Percentiles rank a stretch among this genome's conserved stretches.
These are phyloP conservation scores for Lodderomyces pseudojiufengensis DNA, from an alignment of 1,139 yeast genomes.

Conservation along the genomic window DNA sequence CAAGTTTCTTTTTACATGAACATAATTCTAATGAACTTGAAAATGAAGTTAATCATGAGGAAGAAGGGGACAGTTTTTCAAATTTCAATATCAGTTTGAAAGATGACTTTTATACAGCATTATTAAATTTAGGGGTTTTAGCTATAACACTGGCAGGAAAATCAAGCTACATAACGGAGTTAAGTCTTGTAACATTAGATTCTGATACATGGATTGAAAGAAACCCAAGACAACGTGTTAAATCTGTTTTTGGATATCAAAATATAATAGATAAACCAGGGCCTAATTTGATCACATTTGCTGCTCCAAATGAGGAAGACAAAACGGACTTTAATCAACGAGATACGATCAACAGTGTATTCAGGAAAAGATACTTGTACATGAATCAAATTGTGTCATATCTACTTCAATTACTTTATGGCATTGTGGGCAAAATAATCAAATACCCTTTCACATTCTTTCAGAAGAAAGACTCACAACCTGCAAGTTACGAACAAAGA, in stretches of 20 bases:
- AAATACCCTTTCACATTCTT: too few species aligned
- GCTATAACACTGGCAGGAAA: constrained; percentile 66
- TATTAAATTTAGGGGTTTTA: constrained; percentile 57
- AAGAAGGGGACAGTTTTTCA: constrained; percentile 27
- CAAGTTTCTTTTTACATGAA: constrained; percentile 37
- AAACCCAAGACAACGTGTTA: constrained; percentile 22
- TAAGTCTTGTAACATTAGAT: constrained; percentile 46
- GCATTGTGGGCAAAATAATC: constrained; percentile 14
- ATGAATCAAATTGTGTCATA: constrained; percentile 18
- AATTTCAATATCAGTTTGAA: constrained; percentile 30
- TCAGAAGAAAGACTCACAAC: too few species aligned
- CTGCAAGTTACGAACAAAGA: constrained; percentile 21
- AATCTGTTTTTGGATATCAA: constrained; percentile 20
- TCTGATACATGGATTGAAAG: constrained; percentile 60
- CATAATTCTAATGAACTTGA: too few species aligned
- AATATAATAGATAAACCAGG: constrained; percentile 32
- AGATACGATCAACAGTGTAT: constrained; percentile 15
- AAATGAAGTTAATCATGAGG: constrained; percentile 29
- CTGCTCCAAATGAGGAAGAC: constrained; percentile 4
- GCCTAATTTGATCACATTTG: constrained; percentile 22
- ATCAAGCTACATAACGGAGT: constrained; percentile 61
- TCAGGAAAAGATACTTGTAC: constrained; percentile 21
- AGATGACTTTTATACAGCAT: constrained; percentile 66
- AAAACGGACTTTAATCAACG: background rate
- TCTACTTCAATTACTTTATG: constrained; percentile 24